Base-by-base conservation (phyloP, 306 rosid species). In the Lagenaria siceraria region DNA sequence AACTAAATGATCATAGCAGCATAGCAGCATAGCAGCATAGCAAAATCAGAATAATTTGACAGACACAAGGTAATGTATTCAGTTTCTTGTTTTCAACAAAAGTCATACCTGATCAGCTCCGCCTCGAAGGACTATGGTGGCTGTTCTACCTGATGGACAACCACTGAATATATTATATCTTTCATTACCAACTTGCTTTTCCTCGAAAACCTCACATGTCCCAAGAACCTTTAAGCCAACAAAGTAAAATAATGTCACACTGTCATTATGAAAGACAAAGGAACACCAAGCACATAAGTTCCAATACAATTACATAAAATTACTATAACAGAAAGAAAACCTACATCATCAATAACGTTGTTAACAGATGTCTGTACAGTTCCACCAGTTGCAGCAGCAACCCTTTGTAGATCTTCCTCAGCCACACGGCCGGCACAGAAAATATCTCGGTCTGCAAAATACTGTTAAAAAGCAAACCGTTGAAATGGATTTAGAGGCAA, bases 401-500 rank as follows among this genome's bases (percentile, higher is more conserved):
- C 97, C 80, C 99, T 83, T 24, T 89, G 89, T 59, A 96, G 84
- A 88, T 96, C 99, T 82, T 96, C 99, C 79, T 96, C 99, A 46
- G 98, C 74, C 64, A 96, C 99, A 78, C 99, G 98, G 56, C 99
- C 99, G 63, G 99, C 99, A 85, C 99, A 96, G 80, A 96, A 96
- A 75, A 96, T 90, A 83, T 96, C 98, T 72, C 99, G 85, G 83
- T 96, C 99, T 68, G 99, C 99, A 87, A 96, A 96, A 82, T 92
- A 96, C 99, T 96, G 99, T 83, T 78, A 56, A 81, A 66, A 77
- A 56, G 76, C 11, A 87, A 79, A 77, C 65, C 43, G 43, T 42
- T 77, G 52, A 60, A 19, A 49, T 43, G 56, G 56, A 68, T 11
- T 24, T 11, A 46, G 21, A 70, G 52, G 56, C 10, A 68, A 68